A percentile compares a stretch with the other conserved stretches of the same genome.
Conservation (phyloP, 192 early-diverging fungal genomes). For the Podila horticola region DNA sequence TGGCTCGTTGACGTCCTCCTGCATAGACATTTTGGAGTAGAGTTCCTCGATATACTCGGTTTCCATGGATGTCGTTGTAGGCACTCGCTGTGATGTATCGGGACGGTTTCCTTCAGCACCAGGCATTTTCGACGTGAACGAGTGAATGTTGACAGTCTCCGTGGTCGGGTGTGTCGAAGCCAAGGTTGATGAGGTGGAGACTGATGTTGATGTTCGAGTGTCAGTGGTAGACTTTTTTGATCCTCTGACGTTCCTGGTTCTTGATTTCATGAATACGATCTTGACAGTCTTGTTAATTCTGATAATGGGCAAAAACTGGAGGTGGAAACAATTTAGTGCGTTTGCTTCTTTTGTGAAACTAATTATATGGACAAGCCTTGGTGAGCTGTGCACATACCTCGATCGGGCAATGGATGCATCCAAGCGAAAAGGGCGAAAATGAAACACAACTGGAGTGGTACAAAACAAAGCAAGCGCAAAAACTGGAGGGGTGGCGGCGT, state of each 20-base stretch:
- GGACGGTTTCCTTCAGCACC: background rate
- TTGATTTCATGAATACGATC: slow-evolving; percentile 39
- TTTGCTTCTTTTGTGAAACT: background rate
- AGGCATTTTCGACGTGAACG: background rate
- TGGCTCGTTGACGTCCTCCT: background rate
- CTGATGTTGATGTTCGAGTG: background rate
- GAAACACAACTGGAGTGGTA: too few species aligned
- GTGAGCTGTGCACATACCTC: too few species aligned
- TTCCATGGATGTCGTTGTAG: slow-evolving; percentile 37
- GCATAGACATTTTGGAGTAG: slow-evolving; percentile 15
- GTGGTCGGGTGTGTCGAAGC: background rate
- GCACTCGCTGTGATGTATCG: background rate
- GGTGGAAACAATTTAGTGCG: too few species aligned
- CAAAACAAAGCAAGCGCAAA: too few species aligned
- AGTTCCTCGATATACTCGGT: slow-evolving; percentile 46
- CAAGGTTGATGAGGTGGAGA: background rate
- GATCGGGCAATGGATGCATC: too few species aligned
- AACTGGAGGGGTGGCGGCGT: too few species aligned
- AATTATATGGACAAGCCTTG: background rate
- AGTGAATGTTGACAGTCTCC: background rate
- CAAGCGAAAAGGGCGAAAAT: too few species aligned
- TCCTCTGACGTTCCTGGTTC: slow-evolving; percentile 32
- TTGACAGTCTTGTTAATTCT: background rate
- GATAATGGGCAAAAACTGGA: background rate
- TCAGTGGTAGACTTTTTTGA: slow-evolving; percentile 30